phyloP scores from a whole-genome alignment of 192 early-diverging fungal species.

The Backusella parvicylindrica region DNA sequence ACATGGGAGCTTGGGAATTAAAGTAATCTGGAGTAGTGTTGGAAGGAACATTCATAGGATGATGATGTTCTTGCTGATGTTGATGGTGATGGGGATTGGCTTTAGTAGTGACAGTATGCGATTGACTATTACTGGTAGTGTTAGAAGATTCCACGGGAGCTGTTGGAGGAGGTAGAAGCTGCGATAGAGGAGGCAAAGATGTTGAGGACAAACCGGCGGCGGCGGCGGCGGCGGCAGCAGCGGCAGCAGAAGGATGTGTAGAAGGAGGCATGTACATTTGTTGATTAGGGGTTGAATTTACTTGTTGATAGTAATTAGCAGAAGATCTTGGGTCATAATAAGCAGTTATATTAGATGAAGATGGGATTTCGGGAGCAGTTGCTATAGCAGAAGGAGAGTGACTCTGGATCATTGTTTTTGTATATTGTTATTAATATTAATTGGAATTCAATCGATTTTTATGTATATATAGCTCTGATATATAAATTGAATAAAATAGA shows the following conservation, averaged over 20 bases:
- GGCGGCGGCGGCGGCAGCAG: background rate
- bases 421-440: background rate
- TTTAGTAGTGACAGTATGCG: background rate
- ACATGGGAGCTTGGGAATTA: background rate
- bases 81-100: background rate
- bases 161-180: slow-evolving; percentile 3
- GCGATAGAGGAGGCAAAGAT: slow-evolving; percentile 13
- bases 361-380: slow-evolving; percentile 11
- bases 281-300: background rate
- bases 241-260: background rate
- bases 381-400: slow-evolving; percentile 13
- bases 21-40: background rate
- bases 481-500: background rate
- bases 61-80: background rate
- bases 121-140: background rate
- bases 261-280: background rate
- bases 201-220: background rate
- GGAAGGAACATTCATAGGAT: background rate
- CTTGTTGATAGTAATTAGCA: background rate
- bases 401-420: background rate
- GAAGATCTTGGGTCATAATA: slow-evolving; percentile 1
- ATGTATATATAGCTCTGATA: background rate
- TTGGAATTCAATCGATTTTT: background rate
- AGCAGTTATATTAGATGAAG: background rate
- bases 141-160: background rate